Percentiles rank a stretch among this genome's conserved stretches.
phyloP scores from a whole-genome alignment of 2,329 filamentous ascomycete species.

The Alternaria arborescens region DNA sequence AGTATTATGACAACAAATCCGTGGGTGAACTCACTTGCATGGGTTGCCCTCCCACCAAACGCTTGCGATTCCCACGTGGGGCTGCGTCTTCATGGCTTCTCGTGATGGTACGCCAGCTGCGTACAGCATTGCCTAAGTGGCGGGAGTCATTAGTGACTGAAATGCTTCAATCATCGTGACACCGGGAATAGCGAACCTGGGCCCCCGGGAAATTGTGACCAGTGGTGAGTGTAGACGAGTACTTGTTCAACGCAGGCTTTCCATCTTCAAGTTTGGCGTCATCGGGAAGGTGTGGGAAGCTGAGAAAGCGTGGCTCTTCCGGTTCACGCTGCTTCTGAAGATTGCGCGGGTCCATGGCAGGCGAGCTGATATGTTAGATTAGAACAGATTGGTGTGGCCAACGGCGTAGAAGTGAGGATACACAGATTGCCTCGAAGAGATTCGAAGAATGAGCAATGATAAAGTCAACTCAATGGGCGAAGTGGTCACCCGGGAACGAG shows the following conservation, averaged over 20 bases:
- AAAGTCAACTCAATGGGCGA: slow-evolving; percentile 12
- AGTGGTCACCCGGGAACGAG: slow-evolving; percentile 25
- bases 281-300: slow-evolving; percentile 64
- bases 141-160: slow-evolving; percentile 14
- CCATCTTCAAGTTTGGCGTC: slow-evolving; percentile 64
- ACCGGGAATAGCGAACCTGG: slow-evolving; percentile 64
- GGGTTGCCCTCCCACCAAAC: slow-evolving; percentile 99
- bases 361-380: not conserved
- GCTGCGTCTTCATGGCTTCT: slow-evolving; percentile 86
- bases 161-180: not conserved
- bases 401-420: not conserved
- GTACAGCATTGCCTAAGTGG: slow-evolving; percentile 86
- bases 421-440: not conserved
- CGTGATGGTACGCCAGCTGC: slow-evolving; percentile 86
- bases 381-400: not conserved
- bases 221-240: slow-evolving; percentile 82
- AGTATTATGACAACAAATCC: slow-evolving; percentile 29
- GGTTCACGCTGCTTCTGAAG: slow-evolving; percentile 47
- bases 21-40: slow-evolving; percentile 74
- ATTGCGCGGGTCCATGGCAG: slow-evolving; percentile 49
- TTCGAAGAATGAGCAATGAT: slow-evolving; percentile 1
- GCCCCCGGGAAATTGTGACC: slow-evolving; percentile 92
- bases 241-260: slow-evolving; percentile 78
- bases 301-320: slow-evolving; percentile 60
- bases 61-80: slow-evolving; percentile 88